Evolutionary conservation across 192 early-diverging fungal genomes (phyloP).

Genomic region (Coemansia sp.): DNA sequence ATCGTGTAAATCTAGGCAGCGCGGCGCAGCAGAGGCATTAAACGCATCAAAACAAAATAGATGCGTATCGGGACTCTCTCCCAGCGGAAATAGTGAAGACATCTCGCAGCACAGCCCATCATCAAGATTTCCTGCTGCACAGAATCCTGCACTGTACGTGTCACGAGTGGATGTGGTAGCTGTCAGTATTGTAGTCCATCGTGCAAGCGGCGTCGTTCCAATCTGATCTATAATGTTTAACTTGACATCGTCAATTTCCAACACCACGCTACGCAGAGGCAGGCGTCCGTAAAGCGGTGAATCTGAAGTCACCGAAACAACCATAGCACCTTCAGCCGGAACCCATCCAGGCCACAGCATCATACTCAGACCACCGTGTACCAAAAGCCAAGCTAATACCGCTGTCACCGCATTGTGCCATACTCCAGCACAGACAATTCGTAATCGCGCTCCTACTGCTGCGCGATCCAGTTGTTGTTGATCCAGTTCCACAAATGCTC

Average conservation of each 20-base stretch:
- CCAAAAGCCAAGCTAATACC: conserved; percentile 20
- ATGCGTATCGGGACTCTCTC: conserved; percentile 41
- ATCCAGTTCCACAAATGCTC: conserved; percentile 44
- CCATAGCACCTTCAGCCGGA: conserved; percentile 18
- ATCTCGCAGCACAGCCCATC: conserved; percentile 53
- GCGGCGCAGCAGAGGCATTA: neutral
- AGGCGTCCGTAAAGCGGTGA: conserved; percentile 37
- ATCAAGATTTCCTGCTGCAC: conserved; percentile 30
- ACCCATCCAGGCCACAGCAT: conserved; percentile 22
- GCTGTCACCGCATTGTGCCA: conserved; percentile 48
- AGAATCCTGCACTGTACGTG: conserved; percentile 20
- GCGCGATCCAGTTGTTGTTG: conserved; percentile 20
- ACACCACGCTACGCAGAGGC: conserved; percentile 22
- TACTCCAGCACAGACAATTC: conserved; percentile 42
- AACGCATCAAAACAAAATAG: conserved; percentile 40
- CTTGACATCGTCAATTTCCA: conserved; percentile 33
- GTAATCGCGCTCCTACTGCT: conserved; percentile 11
- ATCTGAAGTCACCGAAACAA: conserved; percentile 15
- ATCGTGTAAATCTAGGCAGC: conserved; percentile 30
- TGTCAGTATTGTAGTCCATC: conserved; percentile 35
- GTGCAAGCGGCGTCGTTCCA: conserved; percentile 17
- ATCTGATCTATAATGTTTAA: conserved; percentile 1
- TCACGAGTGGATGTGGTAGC: conserved; percentile 20
- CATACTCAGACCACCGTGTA: conserved; percentile 20
- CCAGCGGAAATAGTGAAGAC: conserved; percentile 31